Percentiles rank a stretch among this genome's conserved stretches.
These are phyloP conservation scores for Cymbopogon flexuosus DNA, from an alignment of 202 grass and related monocot genomes.

Conservation along the genomic window DNA sequence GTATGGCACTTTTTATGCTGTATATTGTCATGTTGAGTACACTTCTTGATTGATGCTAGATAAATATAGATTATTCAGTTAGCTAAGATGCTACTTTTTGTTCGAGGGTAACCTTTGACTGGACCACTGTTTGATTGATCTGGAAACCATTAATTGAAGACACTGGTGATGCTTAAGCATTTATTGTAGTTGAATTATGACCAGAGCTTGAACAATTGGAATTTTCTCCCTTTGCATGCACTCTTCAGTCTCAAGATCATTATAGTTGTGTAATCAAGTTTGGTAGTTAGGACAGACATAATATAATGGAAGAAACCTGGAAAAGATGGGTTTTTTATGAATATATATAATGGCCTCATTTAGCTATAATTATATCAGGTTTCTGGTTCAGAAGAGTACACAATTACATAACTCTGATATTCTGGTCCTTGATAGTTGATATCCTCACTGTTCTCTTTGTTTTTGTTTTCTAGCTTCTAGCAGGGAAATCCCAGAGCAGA, in stretches of 20 bases:
- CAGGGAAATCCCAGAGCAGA: constrained; percentile 57
- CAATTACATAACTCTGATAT: not conserved
- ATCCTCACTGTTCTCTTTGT: constrained; percentile 21
- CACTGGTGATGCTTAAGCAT: constrained; percentile 2
- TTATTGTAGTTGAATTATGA: not conserved
- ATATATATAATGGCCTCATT: not conserved
- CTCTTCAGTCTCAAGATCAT: not conserved
- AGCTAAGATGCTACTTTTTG: constrained; percentile 5
- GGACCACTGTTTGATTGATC: constrained; percentile 15
- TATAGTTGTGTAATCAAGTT: constrained; percentile 3
- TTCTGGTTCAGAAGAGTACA: constrained; percentile 9
- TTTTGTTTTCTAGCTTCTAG: constrained; percentile 51
- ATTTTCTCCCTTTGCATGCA: constrained; percentile 18
- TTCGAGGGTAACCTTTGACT: not conserved
- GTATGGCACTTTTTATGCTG: constrained; percentile 42
- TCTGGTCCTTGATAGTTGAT: not conserved
- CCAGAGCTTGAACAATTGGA: not conserved
- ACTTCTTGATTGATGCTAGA: constrained; percentile 27
- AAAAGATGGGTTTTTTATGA: constrained; percentile 18
- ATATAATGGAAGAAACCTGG: not conserved
- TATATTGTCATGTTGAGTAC: constrained; percentile 25
- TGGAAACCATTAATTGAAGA: not conserved
- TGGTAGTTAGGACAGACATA: constrained; percentile 6
- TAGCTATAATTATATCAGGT: not conserved
- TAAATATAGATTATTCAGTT: constrained; percentile 15